Conservation (phyloP, 768 basidiomycete species). For the Solioccasus polychromus region DNA sequence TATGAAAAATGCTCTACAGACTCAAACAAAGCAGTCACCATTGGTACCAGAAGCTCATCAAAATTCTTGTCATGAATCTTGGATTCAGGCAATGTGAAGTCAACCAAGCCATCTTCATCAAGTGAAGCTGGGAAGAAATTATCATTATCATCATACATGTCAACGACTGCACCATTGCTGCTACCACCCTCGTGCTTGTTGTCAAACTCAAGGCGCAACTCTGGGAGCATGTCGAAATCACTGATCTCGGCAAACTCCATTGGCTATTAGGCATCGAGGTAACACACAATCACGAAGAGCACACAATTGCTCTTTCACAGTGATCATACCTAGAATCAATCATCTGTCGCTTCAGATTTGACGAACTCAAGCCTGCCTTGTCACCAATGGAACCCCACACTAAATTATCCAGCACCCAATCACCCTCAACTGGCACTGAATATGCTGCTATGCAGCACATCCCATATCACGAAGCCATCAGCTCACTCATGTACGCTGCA, state of each 20-base stretch:
- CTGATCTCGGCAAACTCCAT: background rate
- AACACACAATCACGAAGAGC: background rate
- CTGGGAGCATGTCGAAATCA: background rate
- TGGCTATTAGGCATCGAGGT: constrained; percentile 11
- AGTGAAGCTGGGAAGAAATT: background rate
- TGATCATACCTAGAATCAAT: constrained; percentile 30
- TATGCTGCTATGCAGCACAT: constrained; percentile 22
- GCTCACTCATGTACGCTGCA: background rate
- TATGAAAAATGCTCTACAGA: no score
- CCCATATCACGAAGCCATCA: constrained; percentile 22
- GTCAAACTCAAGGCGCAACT: background rate
- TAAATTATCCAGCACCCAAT: constrained; percentile 20
- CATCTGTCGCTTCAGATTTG: constrained; percentile 28
- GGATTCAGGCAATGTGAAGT: background rate
- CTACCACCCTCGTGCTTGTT: background rate
- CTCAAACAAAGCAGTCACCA: background rate
- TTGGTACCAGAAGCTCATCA: background rate
- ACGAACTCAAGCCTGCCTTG: constrained; percentile 20
- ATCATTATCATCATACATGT: constrained; percentile 6
- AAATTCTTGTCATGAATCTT: background rate
- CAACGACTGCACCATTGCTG: constrained; percentile 15
- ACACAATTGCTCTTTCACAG: constrained; percentile 1
- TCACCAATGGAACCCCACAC: constrained; percentile 33
- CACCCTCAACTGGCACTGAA: constrained; percentile 17
- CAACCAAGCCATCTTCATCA: background rate